These are phyloP conservation scores for Populus simonii DNA, from an alignment of 345 rosid genomes.

Conservation along the genomic window DNA sequence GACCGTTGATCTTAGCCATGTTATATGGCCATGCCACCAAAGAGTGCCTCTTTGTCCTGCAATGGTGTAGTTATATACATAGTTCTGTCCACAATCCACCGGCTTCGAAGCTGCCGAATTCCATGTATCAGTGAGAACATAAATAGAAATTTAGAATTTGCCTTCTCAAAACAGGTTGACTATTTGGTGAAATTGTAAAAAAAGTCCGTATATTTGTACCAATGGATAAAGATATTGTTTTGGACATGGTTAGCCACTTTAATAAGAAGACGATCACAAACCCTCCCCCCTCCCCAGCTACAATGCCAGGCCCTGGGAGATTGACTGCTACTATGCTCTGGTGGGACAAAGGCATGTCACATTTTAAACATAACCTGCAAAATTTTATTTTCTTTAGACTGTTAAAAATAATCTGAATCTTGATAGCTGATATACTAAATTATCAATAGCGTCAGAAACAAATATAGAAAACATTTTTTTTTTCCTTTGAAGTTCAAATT, in stretches of 20 bases:
- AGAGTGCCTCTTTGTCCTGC: conserved; percentile 9
- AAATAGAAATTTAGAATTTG: background rate
- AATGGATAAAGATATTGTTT: conserved; percentile 18
- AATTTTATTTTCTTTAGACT: background rate
- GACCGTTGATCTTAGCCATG: conserved; percentile 13
- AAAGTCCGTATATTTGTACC: background rate
- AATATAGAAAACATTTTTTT: too few relatives aligned
- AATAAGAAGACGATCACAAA: conserved; percentile 4
- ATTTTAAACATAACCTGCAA: conserved; percentile 9
- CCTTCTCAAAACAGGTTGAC: conserved; percentile 9
- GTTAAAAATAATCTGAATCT: background rate
- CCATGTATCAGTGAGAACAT: background rate
- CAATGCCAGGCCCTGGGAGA: conserved; percentile 2
- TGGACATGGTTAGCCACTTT: conserved; percentile 13
- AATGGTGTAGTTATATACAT: conserved; percentile 3
- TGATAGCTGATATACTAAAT: background rate
- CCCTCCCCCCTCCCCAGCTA: conserved; percentile 2
- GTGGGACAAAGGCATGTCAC: conserved; percentile 19
- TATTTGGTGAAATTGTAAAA: conserved; percentile 13
- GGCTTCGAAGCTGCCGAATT: background rate
- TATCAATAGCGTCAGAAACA: too few relatives aligned
- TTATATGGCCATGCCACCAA: conserved; percentile 8
- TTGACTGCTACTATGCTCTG: conserved; percentile 16
- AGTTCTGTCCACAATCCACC: background rate
- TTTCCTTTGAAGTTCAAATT: too few relatives aligned